A percentile compares a stretch with the other conserved stretches of the same genome.
Conservation (phyloP, 192 early-diverging fungal genomes). For the Tieghemiomyces parasiticus region DNA sequence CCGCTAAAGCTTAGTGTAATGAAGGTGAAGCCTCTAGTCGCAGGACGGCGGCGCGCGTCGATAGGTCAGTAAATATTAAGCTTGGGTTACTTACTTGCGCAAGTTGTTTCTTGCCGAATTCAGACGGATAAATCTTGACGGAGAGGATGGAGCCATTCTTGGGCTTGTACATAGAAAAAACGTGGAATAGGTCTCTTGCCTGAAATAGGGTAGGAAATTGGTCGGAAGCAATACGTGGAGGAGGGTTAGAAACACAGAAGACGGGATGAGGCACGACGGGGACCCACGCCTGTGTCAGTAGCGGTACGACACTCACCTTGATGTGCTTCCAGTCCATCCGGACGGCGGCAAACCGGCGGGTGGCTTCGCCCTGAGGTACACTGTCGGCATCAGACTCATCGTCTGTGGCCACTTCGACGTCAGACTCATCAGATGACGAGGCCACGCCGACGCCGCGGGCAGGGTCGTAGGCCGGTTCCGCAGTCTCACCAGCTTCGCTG, state of each 20-base stretch:
- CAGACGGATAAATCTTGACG: constrained; percentile 71
- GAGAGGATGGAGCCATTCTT: constrained; percentile 47
- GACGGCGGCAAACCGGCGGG: constrained; percentile 67
- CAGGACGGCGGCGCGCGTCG: no score
- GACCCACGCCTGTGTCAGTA: no score
- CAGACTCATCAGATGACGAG: constrained; percentile 18
- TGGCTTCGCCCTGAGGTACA: constrained; percentile 39
- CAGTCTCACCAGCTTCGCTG: neutral
- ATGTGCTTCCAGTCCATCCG: constrained; percentile 96
- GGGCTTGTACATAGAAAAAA: constrained; percentile 74
- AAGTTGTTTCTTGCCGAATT: constrained; percentile 55
- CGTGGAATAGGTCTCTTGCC: constrained; percentile 71
- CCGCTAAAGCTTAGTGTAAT: no score
- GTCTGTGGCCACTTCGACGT: constrained; percentile 31
- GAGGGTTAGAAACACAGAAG: no score
- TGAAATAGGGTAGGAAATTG: no score
- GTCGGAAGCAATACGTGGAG: no score
- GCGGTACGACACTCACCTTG: constrained; percentile 19
- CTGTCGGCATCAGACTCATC: constrained; percentile 37
- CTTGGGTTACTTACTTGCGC: constrained; percentile 24
- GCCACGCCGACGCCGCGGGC: constrained; percentile 70
- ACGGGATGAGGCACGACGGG: no score
- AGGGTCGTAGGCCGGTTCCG: no score
- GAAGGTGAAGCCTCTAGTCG: no score
- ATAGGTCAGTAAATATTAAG: no score